Percentiles rank a stretch among this genome's conserved stretches.
phyloP scores from a whole-genome alignment of 2,329 filamentous ascomycete genomes.

The Diaporthe sp. region DNA sequence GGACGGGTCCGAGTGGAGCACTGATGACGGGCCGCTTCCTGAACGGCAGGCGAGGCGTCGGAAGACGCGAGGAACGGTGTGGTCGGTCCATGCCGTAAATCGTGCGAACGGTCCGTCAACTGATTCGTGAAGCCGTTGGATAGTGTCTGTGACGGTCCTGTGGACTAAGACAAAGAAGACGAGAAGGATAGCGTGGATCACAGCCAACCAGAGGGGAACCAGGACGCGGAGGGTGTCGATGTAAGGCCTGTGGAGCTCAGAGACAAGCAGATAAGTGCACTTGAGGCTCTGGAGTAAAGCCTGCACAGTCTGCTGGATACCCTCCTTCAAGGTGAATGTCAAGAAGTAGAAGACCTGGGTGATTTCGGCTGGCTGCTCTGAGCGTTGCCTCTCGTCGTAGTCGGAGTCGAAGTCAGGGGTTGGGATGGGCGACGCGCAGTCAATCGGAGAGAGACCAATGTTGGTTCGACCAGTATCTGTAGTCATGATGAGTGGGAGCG shows the following conservation, averaged over 20 bases:
- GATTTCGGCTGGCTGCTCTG: neutral
- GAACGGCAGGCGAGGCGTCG: conserved; percentile 35
- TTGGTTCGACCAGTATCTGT: conserved; percentile 5
- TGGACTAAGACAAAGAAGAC: conserved; percentile 18
- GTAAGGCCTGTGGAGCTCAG: conserved; percentile 32
- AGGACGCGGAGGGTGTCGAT: conserved; percentile 30
- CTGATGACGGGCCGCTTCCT: conserved; percentile 37
- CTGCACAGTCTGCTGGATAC: conserved; percentile 24
- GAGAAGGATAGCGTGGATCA: conserved; percentile 28
- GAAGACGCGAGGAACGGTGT: conserved; percentile 35
- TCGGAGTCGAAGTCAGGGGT: neutral
- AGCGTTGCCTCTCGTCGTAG: neutral
- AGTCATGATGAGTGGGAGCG: conserved; percentile 30
- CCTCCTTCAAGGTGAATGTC: conserved; percentile 42
- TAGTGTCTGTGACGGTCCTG: neutral
- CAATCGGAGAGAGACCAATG: neutral
- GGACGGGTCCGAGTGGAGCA: conserved; percentile 35
- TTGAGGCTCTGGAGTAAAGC: conserved; percentile 16
- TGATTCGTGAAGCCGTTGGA: neutral
- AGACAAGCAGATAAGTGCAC: conserved; percentile 36
- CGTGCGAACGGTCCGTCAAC: neutral
- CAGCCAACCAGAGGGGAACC: conserved; percentile 30
- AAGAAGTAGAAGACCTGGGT: conserved; percentile 44
- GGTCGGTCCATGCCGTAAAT: conserved; percentile 28
- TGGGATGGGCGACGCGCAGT: neutral